Evolutionary conservation across 1,284 basidiomycete genomes (phyloP).

Genomic region (Meripilus lineatus): DNA sequence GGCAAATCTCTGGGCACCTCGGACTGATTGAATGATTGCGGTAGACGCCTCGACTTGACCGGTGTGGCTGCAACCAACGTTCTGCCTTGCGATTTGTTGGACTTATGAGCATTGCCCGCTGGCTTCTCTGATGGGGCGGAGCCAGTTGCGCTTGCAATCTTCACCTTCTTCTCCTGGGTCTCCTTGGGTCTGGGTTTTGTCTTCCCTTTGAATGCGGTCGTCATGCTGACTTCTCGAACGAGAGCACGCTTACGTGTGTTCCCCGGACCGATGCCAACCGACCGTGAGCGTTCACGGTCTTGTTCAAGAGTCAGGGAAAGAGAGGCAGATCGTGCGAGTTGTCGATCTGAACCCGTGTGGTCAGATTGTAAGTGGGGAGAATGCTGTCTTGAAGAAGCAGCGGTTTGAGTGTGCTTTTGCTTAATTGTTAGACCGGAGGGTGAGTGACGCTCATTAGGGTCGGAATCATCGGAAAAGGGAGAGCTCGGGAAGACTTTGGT

Average conservation of each 20-base stretch:
- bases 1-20: too few species aligned
- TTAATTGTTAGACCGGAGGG: constrained; percentile 17
- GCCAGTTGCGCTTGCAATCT: constrained; percentile 6
- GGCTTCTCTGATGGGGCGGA: constrained; percentile 5
- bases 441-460: constrained; percentile 17
- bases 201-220: constrained; percentile 50
- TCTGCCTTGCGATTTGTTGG: constrained; percentile 30
- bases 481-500: constrained; percentile 63
- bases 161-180: constrained; percentile 4
- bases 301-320: constrained; percentile 60
- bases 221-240: constrained; percentile 70
- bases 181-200: constrained; percentile 21
- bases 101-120: constrained; percentile 7
- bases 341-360: constrained; percentile 5
- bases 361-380: constrained; percentile 19
- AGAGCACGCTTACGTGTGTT: constrained; percentile 41
- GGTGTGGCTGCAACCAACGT: constrained; percentile 60
- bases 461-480: constrained; percentile 45
- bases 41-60: constrained; percentile 42
- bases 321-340: constrained; percentile 49
- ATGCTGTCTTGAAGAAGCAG: constrained; percentile 16
- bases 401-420: constrained; percentile 15
- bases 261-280: constrained; percentile 29
- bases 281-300: constrained; percentile 40
- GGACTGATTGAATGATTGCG: background rate